Evolutionary conservation across 108 stramenopile species (phyloP).

Genomic region (Hondaea fermentalgiana): DNA sequence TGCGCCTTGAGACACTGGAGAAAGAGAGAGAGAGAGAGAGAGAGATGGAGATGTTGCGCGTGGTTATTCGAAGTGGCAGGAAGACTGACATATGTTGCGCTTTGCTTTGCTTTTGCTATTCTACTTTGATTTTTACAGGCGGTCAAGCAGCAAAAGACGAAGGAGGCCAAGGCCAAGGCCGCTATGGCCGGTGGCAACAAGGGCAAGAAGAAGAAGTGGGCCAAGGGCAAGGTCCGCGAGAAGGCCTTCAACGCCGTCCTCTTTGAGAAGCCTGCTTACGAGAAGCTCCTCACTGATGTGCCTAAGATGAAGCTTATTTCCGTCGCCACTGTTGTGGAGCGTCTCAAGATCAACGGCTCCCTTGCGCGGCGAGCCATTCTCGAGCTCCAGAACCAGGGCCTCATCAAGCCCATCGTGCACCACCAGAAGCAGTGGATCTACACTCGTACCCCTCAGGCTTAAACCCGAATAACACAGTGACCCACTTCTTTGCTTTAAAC

Average conservation of each 20-base stretch:
- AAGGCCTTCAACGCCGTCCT: slow-evolving; percentile 99
- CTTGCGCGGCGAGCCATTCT: slow-evolving; percentile 87
- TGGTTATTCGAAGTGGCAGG: too few relatives aligned
- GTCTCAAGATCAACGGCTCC: slow-evolving; percentile 93
- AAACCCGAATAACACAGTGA: background rate
- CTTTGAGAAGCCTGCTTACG: slow-evolving; percentile 91
- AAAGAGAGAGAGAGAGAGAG: too few relatives aligned
- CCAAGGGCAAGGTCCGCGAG: slow-evolving; percentile 98
- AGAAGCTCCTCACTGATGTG: slow-evolving; percentile 83
- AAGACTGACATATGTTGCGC: background rate
- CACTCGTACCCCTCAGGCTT: slow-evolving; percentile 64
- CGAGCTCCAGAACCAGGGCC: slow-evolving; percentile 82
- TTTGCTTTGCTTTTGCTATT: background rate
- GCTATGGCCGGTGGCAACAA: slow-evolving; percentile 99
- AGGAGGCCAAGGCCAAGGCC: slow-evolving; percentile 98
- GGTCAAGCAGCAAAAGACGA: slow-evolving; percentile 87
- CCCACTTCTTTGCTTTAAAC: background rate
- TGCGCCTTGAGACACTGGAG: too few relatives aligned
- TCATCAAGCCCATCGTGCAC: slow-evolving; percentile 78
- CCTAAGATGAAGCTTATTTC: slow-evolving; percentile 99
- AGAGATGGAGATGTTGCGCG: too few relatives aligned
- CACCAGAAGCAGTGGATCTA: slow-evolving; percentile 90
- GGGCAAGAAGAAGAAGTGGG: slow-evolving; percentile 99
- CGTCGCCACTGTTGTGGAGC: slow-evolving; percentile 87
- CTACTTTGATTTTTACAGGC: background rate